Conservation (phyloP, 441 rosid genomes). For the Corymbia calophylla region DNA sequence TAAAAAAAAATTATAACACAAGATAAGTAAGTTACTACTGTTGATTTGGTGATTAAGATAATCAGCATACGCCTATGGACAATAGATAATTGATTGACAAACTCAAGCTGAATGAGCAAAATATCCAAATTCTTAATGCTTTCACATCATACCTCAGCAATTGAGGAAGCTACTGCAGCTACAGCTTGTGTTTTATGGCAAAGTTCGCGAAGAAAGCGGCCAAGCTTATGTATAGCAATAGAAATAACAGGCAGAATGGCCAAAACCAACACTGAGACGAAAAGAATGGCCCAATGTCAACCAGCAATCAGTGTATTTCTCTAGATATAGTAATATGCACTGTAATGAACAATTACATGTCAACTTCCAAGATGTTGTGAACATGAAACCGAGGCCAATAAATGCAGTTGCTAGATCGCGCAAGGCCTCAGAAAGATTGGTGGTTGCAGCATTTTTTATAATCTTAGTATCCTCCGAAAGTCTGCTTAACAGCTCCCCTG, state of each 20-base stretch:
- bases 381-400: constrained; percentile 88
- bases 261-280: constrained; percentile 58
- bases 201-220: constrained; percentile 79
- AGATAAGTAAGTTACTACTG: not conserved
- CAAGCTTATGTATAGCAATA: constrained; percentile 58
- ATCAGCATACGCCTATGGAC: not conserved
- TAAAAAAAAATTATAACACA: not conserved
- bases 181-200: constrained; percentile 89
- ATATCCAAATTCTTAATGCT: not conserved
- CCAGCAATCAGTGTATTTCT: not conserved
- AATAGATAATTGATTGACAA: not conserved
- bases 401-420: constrained; percentile 64
- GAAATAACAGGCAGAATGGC: constrained; percentile 73
- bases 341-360: constrained; percentile 43
- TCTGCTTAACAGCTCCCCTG: constrained; percentile 92
- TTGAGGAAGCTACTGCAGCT: constrained; percentile 87
- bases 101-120: not conserved
- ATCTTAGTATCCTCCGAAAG: constrained; percentile 90
- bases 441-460: constrained; percentile 93
- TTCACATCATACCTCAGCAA: constrained; percentile 64
- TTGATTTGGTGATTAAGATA: not conserved
- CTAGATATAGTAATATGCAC: not conserved
- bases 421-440: constrained; percentile 93
- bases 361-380: constrained; percentile 84
- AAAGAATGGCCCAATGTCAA: not conserved